A percentile compares a stretch with the other conserved stretches of the same genome.
phyloP scores from a whole-genome alignment of 2,329 filamentous ascomycete species.

The Teratosphaeria zuluensis region DNA sequence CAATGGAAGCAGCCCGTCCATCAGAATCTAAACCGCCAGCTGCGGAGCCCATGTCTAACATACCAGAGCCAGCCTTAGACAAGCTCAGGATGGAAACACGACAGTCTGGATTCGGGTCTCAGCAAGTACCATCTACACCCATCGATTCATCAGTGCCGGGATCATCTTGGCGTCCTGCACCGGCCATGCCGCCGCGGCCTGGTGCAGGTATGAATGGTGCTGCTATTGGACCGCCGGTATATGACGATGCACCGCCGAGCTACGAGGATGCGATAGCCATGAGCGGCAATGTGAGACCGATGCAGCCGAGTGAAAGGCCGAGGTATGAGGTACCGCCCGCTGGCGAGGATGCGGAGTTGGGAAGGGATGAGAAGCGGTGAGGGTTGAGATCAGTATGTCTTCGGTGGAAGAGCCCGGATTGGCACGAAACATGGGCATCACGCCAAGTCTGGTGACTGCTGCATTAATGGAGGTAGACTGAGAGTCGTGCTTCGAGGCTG shows the following conservation, averaged over 20 bases:
- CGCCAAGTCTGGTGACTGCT: not conserved
- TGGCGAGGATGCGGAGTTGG: conserved; percentile 20
- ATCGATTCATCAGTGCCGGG: conserved; percentile 7
- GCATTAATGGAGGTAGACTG: not conserved
- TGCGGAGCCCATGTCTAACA: conserved; percentile 12
- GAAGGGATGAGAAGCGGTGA: conserved; percentile 24
- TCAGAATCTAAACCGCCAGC: conserved; percentile 1
- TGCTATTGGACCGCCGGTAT: conserved; percentile 6
- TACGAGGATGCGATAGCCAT: conserved; percentile 90
- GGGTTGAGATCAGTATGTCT: conserved; percentile 5
- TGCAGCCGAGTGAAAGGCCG: conserved; percentile 56
- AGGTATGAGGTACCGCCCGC: conserved; percentile 45
- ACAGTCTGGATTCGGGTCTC: conserved; percentile 15
- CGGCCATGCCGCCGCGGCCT: conserved; percentile 7
- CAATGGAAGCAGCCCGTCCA: conserved; percentile 37
- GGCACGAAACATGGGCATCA: not conserved
- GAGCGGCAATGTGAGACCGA: conserved; percentile 51
- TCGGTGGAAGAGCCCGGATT: not conserved
- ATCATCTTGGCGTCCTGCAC: not conserved
- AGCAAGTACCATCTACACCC: conserved; percentile 16
- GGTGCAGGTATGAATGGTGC: not conserved
- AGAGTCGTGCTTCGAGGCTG: not conserved
- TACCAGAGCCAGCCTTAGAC: conserved; percentile 10
- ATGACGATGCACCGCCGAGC: conserved; percentile 70
- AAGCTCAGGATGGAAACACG: conserved; percentile 17